Percentiles rank a stretch among this genome's conserved stretches.
Evolutionary conservation across 768 basidiomycete species (phyloP).

Genomic region (Psilocybe cubensis): DNA sequence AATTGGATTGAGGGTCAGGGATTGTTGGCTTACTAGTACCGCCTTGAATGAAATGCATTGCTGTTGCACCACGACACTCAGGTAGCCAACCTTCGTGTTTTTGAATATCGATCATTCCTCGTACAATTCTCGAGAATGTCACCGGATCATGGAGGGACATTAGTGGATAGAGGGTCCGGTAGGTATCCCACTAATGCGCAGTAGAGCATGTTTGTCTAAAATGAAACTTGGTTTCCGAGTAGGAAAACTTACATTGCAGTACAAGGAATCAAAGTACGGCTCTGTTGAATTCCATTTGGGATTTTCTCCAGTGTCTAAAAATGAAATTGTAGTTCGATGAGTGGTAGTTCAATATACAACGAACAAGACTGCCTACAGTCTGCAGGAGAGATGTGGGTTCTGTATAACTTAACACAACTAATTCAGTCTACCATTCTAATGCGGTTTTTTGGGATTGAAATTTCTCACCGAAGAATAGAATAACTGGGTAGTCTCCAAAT

Average conservation of each 20-base stretch:
- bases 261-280: conserved; percentile 69
- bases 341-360: not conserved
- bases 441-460: too few relatives aligned
- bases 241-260: conserved; percentile 58
- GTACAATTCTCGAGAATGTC: conserved; percentile 60
- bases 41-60: conserved; percentile 57
- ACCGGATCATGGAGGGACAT: conserved; percentile 67
- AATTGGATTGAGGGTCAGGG: not conserved
- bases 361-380: conserved; percentile 48
- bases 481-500: conserved; percentile 50
- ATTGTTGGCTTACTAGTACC: conserved; percentile 55
- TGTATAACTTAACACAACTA: conserved; percentile 50
- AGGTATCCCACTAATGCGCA: conserved; percentile 66
- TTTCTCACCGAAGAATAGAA: conserved; percentile 61
- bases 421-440: too few relatives aligned
- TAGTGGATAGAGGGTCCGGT: conserved; percentile 61
- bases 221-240: not conserved
- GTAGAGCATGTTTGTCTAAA: not conserved
- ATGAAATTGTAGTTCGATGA: not conserved
- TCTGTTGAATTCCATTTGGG: conserved; percentile 65
- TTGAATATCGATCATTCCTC: conserved; percentile 71
- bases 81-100: conserved; percentile 74
- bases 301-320: conserved; percentile 63
- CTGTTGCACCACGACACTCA: conserved; percentile 62
- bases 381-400: conserved; percentile 65